Conservation (phyloP, 129 eudicot species). For the Helianthus tuberosus region DNA sequence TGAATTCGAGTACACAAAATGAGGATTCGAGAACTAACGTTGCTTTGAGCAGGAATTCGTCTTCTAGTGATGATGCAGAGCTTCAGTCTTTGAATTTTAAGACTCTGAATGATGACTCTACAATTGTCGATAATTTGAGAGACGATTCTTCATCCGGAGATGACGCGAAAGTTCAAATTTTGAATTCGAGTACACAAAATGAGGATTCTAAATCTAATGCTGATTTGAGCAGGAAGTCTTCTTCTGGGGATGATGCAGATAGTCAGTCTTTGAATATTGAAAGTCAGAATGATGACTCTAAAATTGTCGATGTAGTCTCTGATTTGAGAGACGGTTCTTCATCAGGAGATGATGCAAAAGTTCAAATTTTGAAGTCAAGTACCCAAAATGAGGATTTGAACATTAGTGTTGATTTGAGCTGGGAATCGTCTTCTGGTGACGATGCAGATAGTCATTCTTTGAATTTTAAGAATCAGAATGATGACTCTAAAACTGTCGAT, state of each 20-base stretch:
- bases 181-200: background rate
- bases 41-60: too few species aligned
- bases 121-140: too few species aligned
- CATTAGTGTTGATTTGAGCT: too few species aligned
- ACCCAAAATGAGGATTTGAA: background rate
- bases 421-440: too few species aligned
- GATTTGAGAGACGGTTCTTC: background rate
- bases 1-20: background rate
- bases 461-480: too few species aligned
- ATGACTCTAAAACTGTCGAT: too few species aligned
- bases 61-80: too few species aligned
- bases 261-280: too few species aligned
- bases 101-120: constrained; percentile 27
- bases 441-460: too few species aligned
- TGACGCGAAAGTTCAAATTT: background rate
- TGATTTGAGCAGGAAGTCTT: too few species aligned
- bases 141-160: background rate
- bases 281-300: constrained; percentile 25
- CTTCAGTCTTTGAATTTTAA: too few species aligned
- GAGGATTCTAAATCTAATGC: background rate
- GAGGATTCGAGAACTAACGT: background rate
- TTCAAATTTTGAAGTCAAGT: background rate
- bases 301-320: background rate
- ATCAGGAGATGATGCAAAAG: background rate
- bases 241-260: too few species aligned